Conservation (phyloP, 306 rosid genomes). For the Vicia villosa region DNA sequence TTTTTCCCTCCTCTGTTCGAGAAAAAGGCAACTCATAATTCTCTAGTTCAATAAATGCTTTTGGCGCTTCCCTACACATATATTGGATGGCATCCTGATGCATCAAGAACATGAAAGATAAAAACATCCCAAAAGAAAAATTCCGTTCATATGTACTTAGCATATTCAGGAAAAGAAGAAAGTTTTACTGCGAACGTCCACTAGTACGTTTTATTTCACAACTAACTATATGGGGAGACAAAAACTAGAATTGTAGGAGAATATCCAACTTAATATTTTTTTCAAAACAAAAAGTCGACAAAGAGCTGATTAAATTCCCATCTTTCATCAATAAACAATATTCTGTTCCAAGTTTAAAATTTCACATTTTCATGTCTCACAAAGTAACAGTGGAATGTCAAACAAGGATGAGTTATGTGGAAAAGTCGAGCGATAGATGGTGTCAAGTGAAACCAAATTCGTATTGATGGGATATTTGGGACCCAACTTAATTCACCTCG, state of each 20-base stretch:
- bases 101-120: conserved; percentile 18
- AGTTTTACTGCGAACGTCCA: conserved; percentile 4
- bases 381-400: background rate
- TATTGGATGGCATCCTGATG: conserved; percentile 96
- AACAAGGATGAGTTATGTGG: conserved; percentile 22
- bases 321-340: background rate
- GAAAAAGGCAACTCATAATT: conserved; percentile 94
- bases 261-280: conserved; percentile 4
- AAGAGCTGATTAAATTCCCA: background rate
- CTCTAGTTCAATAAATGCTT: conserved; percentile 93
- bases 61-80: conserved; percentile 96
- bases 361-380: background rate
- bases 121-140: conserved; percentile 1
- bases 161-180: background rate
- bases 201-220: conserved; percentile 8
- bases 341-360: background rate
- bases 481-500: background rate
- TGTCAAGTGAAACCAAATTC: background rate
- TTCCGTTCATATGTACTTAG: background rate
- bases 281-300: conserved; percentile 1
- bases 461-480: background rate
- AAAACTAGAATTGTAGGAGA: background rate
- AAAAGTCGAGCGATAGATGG: background rate
- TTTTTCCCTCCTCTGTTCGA: conserved; percentile 83
- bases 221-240: conserved; percentile 19